These are phyloP conservation scores for Davidsoniella eucalypti DNA, from an alignment of 2,329 filamentous ascomycete genomes.

Conservation along the genomic window DNA sequence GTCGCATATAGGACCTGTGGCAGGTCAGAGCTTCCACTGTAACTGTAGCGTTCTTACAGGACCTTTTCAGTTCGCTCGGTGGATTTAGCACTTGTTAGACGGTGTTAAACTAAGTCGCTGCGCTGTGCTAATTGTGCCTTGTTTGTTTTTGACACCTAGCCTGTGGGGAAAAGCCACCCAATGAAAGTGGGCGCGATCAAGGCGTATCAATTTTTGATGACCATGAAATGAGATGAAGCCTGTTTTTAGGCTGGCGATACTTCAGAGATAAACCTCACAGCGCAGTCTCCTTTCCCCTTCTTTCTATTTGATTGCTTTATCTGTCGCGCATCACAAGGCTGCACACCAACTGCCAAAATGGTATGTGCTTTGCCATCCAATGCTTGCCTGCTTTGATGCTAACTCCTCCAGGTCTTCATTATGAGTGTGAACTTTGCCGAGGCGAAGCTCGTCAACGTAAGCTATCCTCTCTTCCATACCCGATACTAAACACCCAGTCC, in stretches of 20 bases:
- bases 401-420: constrained; percentile 54
- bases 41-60: no score
- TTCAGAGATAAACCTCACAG: neutral
- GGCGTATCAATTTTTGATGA: neutral
- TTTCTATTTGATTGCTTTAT: neutral
- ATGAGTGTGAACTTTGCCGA: constrained; percentile 77
- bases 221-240: neutral
- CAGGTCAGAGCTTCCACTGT: no score
- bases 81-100: no score
- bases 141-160: neutral
- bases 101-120: no score
- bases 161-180: constrained; percentile 1
- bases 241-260: neutral
- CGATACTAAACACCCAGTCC: neutral
- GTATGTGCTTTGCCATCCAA: constrained; percentile 6
- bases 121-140: neutral
- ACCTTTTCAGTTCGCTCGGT: no score
- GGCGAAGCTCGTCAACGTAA: constrained; percentile 65
- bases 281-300: neutral
- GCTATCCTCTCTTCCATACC: constrained; percentile 14
- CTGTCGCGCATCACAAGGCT: constrained; percentile 2
- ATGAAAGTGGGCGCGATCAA: neutral
- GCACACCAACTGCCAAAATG: constrained; percentile 7
- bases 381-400: neutral
- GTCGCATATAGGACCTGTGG: no score